phyloP scores from a whole-genome alignment of 2,329 filamentous ascomycete genomes.

The Aspergillus hiratsukae region DNA sequence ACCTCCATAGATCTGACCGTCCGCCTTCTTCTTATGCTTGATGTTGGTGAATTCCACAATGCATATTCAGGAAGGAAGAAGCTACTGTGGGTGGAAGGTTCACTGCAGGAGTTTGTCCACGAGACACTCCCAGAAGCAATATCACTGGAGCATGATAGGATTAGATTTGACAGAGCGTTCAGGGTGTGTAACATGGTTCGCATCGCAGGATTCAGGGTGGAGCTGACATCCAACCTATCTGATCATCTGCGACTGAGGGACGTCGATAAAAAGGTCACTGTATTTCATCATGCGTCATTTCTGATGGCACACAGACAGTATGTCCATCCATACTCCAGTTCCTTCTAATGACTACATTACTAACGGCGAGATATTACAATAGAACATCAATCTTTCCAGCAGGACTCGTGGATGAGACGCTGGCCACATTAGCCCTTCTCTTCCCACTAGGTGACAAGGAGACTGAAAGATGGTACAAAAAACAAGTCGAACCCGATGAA shows the following conservation, averaged over 20 bases:
- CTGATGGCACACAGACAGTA: conserved; percentile 22
- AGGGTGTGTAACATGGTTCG: conserved; percentile 13
- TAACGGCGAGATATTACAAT: too few species aligned
- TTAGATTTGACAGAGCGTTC: neutral
- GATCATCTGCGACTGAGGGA: conserved; percentile 40
- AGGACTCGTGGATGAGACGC: neutral
- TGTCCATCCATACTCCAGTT: neutral
- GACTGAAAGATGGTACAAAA: neutral
- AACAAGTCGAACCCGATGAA: neutral
- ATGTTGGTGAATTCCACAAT: neutral
- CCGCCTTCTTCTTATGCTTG: neutral
- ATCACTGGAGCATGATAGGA: neutral
- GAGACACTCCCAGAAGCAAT: neutral
- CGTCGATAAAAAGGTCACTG: conserved; percentile 34
- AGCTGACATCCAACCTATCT: conserved; percentile 38
- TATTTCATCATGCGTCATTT: conserved; percentile 43
- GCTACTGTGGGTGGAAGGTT: neutral
- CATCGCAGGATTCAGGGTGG: conserved; percentile 35
- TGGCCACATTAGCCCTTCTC: neutral
- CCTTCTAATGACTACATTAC: neutral
- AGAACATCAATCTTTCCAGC: neutral
- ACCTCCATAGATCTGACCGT: neutral
- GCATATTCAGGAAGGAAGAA: neutral
- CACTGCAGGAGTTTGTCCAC: neutral
- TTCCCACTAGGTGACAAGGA: neutral